These are phyloP conservation scores for Ophiostoma sp. DNA, from an alignment of 2,329 filamentous ascomycete genomes.

Conservation along the genomic window DNA sequence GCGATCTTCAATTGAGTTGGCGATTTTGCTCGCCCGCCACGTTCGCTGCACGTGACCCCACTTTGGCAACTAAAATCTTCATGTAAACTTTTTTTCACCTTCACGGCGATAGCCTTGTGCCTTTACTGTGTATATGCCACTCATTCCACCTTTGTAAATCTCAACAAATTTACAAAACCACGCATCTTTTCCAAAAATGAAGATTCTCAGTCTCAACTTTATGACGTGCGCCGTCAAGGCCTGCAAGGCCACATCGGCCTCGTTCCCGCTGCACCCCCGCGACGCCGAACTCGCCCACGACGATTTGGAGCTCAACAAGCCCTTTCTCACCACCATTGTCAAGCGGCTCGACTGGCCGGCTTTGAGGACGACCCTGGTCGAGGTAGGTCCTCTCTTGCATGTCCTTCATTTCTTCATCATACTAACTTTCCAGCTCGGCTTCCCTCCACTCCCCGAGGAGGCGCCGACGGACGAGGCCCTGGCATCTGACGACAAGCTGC, in stretches of 20 bases:
- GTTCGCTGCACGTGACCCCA: not conserved
- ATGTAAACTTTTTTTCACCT: slow-evolving; percentile 14
- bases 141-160: no score
- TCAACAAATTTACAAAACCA: not conserved
- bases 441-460: slow-evolving; percentile 68
- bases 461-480: slow-evolving; percentile 64
- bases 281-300: slow-evolving; percentile 87
- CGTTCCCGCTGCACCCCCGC: slow-evolving; percentile 88
- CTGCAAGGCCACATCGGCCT: slow-evolving; percentile 77
- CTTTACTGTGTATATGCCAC: no score
- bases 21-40: not conserved
- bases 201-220: slow-evolving; percentile 94
- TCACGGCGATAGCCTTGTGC: slow-evolving; percentile 8
- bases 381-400: slow-evolving; percentile 53
- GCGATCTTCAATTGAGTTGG: not conserved
- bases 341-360: slow-evolving; percentile 87
- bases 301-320: slow-evolving; percentile 76
- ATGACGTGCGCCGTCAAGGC: slow-evolving; percentile 93
- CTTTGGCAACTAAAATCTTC: not conserved
- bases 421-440: slow-evolving; percentile 64
- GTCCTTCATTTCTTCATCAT: slow-evolving; percentile 1
- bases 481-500: slow-evolving; percentile 65
- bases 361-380: slow-evolving; percentile 70
- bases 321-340: slow-evolving; percentile 81
- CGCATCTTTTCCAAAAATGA: no score